These are phyloP conservation scores for Sanghuangporus sanghuang DNA, from an alignment of 1,284 basidiomycete genomes.

Conservation along the genomic window DNA sequence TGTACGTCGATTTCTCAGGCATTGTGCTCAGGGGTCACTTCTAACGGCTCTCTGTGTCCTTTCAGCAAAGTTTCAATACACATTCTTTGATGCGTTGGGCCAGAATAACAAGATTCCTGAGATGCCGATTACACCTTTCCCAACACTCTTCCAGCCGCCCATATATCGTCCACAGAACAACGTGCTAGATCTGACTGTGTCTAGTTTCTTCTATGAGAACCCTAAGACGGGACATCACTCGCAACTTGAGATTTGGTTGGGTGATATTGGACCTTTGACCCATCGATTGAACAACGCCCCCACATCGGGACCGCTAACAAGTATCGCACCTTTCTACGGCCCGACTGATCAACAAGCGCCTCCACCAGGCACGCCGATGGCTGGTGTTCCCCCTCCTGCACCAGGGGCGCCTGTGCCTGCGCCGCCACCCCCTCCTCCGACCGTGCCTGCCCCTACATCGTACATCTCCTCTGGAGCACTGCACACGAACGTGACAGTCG, in stretches of 20 bases:
- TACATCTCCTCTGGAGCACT: slow-evolving; percentile 47
- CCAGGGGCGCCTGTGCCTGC: slow-evolving; percentile 1
- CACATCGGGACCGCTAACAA: slow-evolving; percentile 58
- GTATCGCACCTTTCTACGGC: slow-evolving; percentile 44
- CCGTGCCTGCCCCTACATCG: slow-evolving; percentile 33
- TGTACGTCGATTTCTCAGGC: slow-evolving; percentile 50
- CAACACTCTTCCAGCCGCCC: slow-evolving; percentile 79
- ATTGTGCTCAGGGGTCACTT: slow-evolving; percentile 6
- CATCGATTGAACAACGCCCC: slow-evolving; percentile 67
- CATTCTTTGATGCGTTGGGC: slow-evolving; percentile 88
- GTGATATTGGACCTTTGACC: slow-evolving; percentile 79
- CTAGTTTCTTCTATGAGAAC: slow-evolving; percentile 78
- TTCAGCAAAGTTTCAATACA: slow-evolving; percentile 85
- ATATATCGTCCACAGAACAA: slow-evolving; percentile 67
- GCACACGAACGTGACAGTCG: slow-evolving; percentile 74
- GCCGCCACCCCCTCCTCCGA: slow-evolving; percentile 19
- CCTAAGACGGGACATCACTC: slow-evolving; percentile 55
- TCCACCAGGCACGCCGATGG: slow-evolving; percentile 9
- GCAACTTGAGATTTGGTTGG: slow-evolving; percentile 86
- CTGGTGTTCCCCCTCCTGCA: not conserved
- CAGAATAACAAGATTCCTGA: slow-evolving; percentile 71
- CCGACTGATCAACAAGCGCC: slow-evolving; percentile 13
- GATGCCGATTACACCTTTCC: slow-evolving; percentile 83
- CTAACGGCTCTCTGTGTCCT: slow-evolving; percentile 21
- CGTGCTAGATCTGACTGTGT: slow-evolving; percentile 76